These are phyloP conservation scores for Ascobolus immersus DNA, from an alignment of 495 filamentous ascomycete species.

Conservation along the genomic window DNA sequence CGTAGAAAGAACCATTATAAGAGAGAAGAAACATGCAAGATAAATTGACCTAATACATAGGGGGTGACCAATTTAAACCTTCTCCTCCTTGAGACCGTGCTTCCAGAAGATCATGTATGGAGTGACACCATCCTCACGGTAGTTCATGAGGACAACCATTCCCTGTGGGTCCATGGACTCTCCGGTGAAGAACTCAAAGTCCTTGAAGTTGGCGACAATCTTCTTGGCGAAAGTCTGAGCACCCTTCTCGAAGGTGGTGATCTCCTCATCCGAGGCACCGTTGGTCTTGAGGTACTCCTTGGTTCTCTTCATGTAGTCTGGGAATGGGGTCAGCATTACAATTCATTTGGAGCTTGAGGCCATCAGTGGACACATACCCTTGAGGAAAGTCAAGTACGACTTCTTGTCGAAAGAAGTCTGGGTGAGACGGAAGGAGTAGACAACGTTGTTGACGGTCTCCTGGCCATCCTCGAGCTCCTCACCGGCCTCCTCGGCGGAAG, in stretches of 20 bases:
- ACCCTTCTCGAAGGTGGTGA: constrained; percentile 53
- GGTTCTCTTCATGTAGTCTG: constrained; percentile 76
- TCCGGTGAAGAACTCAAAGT: constrained; percentile 85
- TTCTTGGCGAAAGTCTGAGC: constrained; percentile 48
- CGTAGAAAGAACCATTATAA: too few relatives aligned
- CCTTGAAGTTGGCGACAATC: constrained; percentile 61
- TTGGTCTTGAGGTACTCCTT: constrained; percentile 38
- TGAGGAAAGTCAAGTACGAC: constrained; percentile 49
- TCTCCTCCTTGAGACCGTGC: constrained; percentile 68
- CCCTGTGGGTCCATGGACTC: constrained; percentile 74
- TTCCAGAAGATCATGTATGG: constrained; percentile 86
- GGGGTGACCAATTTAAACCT: too few relatives aligned
- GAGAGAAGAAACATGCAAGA: too few relatives aligned
- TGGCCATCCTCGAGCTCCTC: constrained; percentile 46
- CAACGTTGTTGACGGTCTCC: constrained; percentile 74
- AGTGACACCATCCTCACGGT: constrained; percentile 83
- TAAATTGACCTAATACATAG: too few relatives aligned
- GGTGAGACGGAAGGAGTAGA: constrained; percentile 73
- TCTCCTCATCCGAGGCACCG: constrained; percentile 32
- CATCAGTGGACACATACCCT: constrained; percentile 29
- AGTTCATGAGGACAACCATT: constrained; percentile 83
- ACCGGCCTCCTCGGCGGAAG: constrained; percentile 60
- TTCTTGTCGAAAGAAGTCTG: constrained; percentile 65
- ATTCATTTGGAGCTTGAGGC: too few relatives aligned
- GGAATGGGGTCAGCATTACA: not conserved